These are phyloP conservation scores for Pneumocystis carinii DNA, from an alignment of 1,139 yeast genomes.

Conservation along the genomic window DNA sequence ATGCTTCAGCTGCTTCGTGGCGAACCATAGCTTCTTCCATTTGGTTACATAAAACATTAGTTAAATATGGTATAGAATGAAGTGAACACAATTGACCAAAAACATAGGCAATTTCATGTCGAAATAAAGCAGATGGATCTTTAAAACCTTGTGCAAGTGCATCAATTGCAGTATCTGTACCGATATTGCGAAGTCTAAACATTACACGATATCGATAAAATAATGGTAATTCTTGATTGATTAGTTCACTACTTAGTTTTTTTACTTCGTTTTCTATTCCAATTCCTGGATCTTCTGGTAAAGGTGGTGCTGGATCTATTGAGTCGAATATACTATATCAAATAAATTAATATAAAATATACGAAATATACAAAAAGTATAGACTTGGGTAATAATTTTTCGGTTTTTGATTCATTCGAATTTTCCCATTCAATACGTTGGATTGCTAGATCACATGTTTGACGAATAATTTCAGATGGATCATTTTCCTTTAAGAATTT, in stretches of 20 bases:
- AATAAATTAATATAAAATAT: neutral
- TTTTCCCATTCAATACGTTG: slow-evolving; percentile 89
- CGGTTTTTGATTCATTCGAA: slow-evolving; percentile 47
- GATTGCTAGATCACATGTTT: slow-evolving; percentile 94
- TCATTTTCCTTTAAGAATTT: slow-evolving; percentile 51
- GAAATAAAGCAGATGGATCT: slow-evolving; percentile 84
- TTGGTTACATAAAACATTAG: slow-evolving; percentile 61
- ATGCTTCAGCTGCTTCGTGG: slow-evolving; percentile 98
- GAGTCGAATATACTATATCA: slow-evolving; percentile 38
- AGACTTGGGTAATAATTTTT: slow-evolving; percentile 57
- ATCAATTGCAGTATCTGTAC: slow-evolving; percentile 77
- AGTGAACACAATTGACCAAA: slow-evolving; percentile 96
- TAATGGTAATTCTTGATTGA: slow-evolving; percentile 61
- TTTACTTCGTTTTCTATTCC: slow-evolving; percentile 39
- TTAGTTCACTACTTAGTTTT: slow-evolving; percentile 51
- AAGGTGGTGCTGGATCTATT: slow-evolving; percentile 97
- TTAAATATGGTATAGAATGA: slow-evolving; percentile 73
- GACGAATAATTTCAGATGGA: slow-evolving; percentile 57
- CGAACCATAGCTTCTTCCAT: slow-evolving; percentile 95
- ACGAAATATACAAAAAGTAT: neutral
- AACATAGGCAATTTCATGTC: slow-evolving; percentile 96
- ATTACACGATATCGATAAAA: slow-evolving; percentile 95
- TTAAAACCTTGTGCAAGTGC: slow-evolving; percentile 83
- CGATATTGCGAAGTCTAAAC: slow-evolving; percentile 93
- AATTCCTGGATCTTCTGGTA: slow-evolving; percentile 38